These are phyloP conservation scores for Talaromyces sp. DNA, from an alignment of 2,329 filamentous ascomycete species.

Conservation along the genomic window DNA sequence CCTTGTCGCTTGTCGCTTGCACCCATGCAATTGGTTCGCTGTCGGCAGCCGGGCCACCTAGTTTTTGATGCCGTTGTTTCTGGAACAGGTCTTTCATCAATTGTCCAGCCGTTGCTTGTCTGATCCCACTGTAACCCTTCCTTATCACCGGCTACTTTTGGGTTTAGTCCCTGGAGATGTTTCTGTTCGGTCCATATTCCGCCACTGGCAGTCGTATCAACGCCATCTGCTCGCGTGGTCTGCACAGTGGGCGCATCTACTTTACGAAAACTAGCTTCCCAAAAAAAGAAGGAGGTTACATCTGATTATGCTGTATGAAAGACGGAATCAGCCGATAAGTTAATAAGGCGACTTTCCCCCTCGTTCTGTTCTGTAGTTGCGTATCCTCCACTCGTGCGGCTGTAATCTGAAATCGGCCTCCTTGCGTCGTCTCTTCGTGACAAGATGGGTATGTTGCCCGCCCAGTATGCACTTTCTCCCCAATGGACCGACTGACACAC, in stretches of 20 bases:
- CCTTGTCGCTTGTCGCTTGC: not conserved
- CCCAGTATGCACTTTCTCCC: not conserved
- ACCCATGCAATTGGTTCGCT: not conserved
- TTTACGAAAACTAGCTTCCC: not conserved
- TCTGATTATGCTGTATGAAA: not conserved
- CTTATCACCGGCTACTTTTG: not conserved
- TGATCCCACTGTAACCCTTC: not conserved
- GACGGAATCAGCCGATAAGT: not conserved
- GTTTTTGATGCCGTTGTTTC: not conserved
- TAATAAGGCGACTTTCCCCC: not conserved
- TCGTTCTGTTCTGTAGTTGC: not conserved
- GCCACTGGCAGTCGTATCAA: not conserved
- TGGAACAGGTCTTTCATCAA: not conserved
- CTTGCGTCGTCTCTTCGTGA: not conserved
- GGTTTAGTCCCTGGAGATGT: not conserved
- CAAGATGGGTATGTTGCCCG: constrained; percentile 8
- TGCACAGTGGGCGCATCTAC: not conserved
- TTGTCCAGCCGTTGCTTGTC: not conserved
- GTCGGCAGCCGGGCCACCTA: no score
- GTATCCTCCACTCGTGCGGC: not conserved
- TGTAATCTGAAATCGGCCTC: not conserved
- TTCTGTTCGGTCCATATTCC: not conserved
- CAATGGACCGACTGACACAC: not conserved
- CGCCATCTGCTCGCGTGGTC: not conserved
- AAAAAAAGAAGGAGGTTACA: not conserved